Evolutionary conservation across 176 grass and related monocot species (phyloP), one percentile per base, ranked within the genome.

Genomic region (Aegilops umbellulata): DNA sequence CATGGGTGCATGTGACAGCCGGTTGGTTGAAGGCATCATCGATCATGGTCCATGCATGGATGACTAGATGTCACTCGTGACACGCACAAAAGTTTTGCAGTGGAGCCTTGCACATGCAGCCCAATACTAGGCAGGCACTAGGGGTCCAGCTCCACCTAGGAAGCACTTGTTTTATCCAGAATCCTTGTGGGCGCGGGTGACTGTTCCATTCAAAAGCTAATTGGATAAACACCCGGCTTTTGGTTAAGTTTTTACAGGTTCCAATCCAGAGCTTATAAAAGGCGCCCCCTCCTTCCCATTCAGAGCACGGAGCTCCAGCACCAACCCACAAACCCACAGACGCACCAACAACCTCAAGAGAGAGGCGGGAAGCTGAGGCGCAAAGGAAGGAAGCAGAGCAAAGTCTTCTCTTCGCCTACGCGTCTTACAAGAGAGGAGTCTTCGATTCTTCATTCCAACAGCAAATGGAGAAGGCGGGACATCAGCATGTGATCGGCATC

Each of bases 401-500:
- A 47, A 74, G 70, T 74, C 70, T 5, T 46, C 32, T 0, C n/a
- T 11, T 44, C n/a, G 2, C 23, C 46, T 49, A 0, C 14, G 42
- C 69, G 41, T 44, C 36, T 39, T 41, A 25, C 69, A 22, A 72
- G 34, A 3, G 41, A 73, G 16, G 29, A 74, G 68, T 39, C 63
- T 42, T 74, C 65, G 4, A 31, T 60, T 80, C 24, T 1, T 77
- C 41, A 1, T 78, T 36, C 53, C 53, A 3, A 61, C 24, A 49
- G 38, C 47, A 78, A 62, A 80, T 92, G 85, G 80, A 80, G 84
- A 92, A 82, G 84, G 82, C 78, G 67, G 83, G 75, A 6, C 65
- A 86, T 0, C 92, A 80, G 31, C 92, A 92, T 84, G 97, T 93
- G n/a, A 88, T 96, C 42, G 94, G 94, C 2, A 87, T 99, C 86